Evolutionary conservation across 2,329 filamentous ascomycete species (phyloP).

Genomic region (Fusarium lateritium): DNA sequence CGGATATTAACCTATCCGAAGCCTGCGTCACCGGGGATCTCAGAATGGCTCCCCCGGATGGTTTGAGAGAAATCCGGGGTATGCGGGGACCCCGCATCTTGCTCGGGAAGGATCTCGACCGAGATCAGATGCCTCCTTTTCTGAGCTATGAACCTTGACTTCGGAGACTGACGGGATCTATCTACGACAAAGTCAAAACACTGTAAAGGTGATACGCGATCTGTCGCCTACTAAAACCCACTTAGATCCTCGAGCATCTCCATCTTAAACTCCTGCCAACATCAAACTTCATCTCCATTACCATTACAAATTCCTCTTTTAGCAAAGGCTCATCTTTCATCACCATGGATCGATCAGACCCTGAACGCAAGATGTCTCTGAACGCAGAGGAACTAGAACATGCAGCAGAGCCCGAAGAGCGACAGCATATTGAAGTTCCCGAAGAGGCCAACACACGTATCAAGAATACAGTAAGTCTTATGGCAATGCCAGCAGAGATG

Average conservation of each 20-base stretch:
- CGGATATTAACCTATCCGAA: background rate
- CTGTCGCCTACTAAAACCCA: background rate
- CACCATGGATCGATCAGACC: background rate
- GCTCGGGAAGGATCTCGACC: background rate
- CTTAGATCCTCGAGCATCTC: background rate
- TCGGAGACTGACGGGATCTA: conserved; percentile 12
- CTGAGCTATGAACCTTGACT: background rate
- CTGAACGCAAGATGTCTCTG: background rate
- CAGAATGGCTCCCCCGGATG: background rate
- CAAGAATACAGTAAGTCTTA: background rate
- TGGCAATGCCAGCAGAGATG: accelerated
- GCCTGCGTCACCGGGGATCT: background rate
- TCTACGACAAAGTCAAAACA: background rate
- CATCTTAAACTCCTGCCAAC: background rate
- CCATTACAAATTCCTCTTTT: background rate
- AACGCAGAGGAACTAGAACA: conserved; percentile 7
- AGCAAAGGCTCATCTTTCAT: background rate
- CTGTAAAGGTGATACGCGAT: background rate
- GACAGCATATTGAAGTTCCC: background rate
- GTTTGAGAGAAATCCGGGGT: background rate
- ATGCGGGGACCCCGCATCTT: conserved; percentile 11
- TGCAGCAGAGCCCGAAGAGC: background rate
- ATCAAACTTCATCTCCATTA: background rate
- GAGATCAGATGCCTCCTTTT: background rate
- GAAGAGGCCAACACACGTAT: conserved; percentile 2